A percentile compares a stretch with the other conserved stretches of the same genome.
Conservation (phyloP, 1,139 yeast species). For the Meyerozyma elateridarum region DNA sequence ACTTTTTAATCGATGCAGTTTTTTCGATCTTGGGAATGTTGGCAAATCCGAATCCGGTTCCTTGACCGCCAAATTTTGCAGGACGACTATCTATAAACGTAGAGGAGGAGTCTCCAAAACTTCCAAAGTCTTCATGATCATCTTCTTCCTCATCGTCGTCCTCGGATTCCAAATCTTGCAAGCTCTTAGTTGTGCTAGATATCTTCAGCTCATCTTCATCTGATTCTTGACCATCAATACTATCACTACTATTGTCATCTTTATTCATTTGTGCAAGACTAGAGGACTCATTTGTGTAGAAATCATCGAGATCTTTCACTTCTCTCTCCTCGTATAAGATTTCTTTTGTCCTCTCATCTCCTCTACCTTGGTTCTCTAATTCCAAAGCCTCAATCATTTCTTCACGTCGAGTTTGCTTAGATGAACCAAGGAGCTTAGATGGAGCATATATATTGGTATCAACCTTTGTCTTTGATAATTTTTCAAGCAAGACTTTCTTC, state of each 20-base stretch:
- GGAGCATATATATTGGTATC: constrained; percentile 69
- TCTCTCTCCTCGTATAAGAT: constrained; percentile 68
- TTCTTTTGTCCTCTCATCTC: constrained; percentile 56
- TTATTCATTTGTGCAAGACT: not conserved
- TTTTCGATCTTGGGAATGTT: constrained; percentile 48
- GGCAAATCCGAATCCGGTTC: constrained; percentile 65
- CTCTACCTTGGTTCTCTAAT: constrained; percentile 70
- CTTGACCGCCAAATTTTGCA: constrained; percentile 52
- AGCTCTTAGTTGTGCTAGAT: too few species aligned
- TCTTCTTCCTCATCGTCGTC: constrained; percentile 16
- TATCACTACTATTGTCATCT: not conserved
- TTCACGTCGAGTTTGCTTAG: constrained; percentile 67
- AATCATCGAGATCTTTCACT: constrained; percentile 36
- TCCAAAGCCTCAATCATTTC: constrained; percentile 70
- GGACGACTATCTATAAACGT: constrained; percentile 76
- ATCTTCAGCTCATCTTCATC: too few species aligned
- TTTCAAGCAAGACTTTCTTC: constrained; percentile 70
- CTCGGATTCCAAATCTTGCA: too few species aligned
- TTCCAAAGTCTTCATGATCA: constrained; percentile 22
- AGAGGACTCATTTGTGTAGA: not conserved
- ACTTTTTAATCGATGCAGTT: constrained; percentile 31
- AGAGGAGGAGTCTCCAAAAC: constrained; percentile 24
- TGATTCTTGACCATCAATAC: too few species aligned
- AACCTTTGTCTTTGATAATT: constrained; percentile 64
- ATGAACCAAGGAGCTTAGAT: constrained; percentile 73